Evolutionary conservation across 2,329 filamentous ascomycete genomes (phyloP).

Genomic region (Neocucurbitaria cava): DNA sequence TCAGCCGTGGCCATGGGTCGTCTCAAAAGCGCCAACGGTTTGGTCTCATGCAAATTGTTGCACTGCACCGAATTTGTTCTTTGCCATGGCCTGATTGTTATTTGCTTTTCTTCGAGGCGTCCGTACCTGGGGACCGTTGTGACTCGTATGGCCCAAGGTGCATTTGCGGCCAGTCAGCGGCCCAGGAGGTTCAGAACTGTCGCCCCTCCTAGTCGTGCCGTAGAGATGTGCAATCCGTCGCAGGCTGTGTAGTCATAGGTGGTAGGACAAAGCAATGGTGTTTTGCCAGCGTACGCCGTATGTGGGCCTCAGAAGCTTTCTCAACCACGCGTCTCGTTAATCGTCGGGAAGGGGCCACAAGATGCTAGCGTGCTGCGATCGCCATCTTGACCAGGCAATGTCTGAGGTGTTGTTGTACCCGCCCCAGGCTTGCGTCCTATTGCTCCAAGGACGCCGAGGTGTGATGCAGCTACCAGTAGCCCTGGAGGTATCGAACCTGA

Average conservation of each 20-base stretch:
- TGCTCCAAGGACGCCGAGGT: conserved; percentile 6
- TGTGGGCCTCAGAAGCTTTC: neutral
- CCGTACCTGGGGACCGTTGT: neutral
- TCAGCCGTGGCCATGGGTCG: neutral
- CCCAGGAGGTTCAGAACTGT: neutral
- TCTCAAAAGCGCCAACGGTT: conserved; percentile 5
- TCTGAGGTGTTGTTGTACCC: conserved; percentile 7
- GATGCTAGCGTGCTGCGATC: conserved; percentile 28
- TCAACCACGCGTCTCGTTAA: conserved; percentile 25
- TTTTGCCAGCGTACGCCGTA: neutral
- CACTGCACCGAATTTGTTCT: neutral
- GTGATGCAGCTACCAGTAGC: conserved; percentile 5
- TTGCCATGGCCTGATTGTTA: neutral
- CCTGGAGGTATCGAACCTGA: conserved; percentile 16
- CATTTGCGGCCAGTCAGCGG: neutral
- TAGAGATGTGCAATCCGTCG: neutral
- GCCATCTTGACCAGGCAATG: conserved; percentile 13
- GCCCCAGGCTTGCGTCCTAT: conserved; percentile 7
- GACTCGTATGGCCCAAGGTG: neutral
- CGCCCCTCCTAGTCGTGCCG: neutral
- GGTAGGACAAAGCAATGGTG: neutral
- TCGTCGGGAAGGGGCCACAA: conserved; percentile 28
- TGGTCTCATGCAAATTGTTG: neutral
- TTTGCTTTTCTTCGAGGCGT: neutral
- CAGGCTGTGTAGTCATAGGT: neutral